phyloP scores from a whole-genome alignment of 257 asterid species.

The Plectranthus barbatus region DNA sequence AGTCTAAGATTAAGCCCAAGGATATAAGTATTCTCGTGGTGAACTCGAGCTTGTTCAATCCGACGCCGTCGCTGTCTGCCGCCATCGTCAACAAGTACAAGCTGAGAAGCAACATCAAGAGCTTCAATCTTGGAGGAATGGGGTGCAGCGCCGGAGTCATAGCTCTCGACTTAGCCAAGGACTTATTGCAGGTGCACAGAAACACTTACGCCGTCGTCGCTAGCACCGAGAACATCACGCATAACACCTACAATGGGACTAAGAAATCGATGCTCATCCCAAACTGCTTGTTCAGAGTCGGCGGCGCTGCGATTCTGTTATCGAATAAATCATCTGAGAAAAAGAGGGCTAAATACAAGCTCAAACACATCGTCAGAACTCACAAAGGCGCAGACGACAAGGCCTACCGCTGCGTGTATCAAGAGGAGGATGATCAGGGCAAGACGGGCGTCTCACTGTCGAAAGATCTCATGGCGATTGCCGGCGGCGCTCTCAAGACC shows the following conservation, averaged over 20 bases:
- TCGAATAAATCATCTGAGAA: constrained; percentile 37
- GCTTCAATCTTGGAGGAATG: constrained; percentile 78
- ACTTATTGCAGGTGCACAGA: constrained; percentile 43
- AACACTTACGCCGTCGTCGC: constrained; percentile 53
- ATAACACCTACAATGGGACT: constrained; percentile 45
- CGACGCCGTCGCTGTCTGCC: constrained; percentile 56
- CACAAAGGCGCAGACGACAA: constrained; percentile 56
- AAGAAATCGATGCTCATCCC: too few species aligned
- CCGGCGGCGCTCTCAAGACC: too few species aligned
- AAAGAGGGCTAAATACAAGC: constrained; percentile 40
- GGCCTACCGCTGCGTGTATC: constrained; percentile 47
- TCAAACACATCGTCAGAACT: constrained; percentile 49
- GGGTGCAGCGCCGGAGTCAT: constrained; percentile 74
- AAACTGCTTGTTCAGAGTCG: constrained; percentile 56
- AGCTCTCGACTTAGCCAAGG: constrained; percentile 52
- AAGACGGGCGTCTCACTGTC: too few species aligned
- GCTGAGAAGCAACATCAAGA: too few species aligned
- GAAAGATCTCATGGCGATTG: too few species aligned
- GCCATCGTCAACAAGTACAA: constrained; percentile 54
- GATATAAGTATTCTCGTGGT: constrained; percentile 52
- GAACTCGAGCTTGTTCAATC: constrained; percentile 55
- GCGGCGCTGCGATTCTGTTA: constrained; percentile 48
- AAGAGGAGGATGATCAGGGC: constrained; percentile 46
- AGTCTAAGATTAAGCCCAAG: constrained; percentile 35
- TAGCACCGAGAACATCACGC: too few species aligned